Base-by-base conservation (phyloP, 2,329 filamentous ascomycete species). In the Ceratocystiopsis brevicomis region DNA sequence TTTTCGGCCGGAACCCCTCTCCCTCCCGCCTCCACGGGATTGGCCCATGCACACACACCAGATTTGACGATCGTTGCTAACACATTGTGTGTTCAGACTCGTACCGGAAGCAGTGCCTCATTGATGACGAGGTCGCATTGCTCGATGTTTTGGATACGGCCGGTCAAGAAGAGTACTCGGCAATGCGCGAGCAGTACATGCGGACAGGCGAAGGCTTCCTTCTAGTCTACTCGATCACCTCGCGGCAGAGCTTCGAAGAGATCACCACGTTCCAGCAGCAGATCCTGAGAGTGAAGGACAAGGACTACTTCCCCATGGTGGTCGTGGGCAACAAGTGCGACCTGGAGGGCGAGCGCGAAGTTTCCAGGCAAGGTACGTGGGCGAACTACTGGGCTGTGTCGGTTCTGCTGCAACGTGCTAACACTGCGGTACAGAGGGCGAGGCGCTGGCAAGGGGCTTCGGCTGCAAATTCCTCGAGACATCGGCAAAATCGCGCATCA, bases 101-200 rank as follows among this genome's bases (percentile, higher is more conserved):
- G 50, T 98, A 98, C 72, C 86, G 90, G 69, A 98, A 98, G 79
- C 90, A 96, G 73, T 96, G 90, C 62, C 80, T 94, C 54, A 93
- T 98, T 61, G 90, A 98, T 60, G 90, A 96, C 55, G 90, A 98
- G 66, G 86, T 95, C 53, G 90, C 90, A 42, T 75, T 98, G 48
- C 81, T 98, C 62, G 90, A 98, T 63, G 90, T 98, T 50, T 79
- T 96, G 60, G 90, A 98, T 64, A 98, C 90, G 44, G 90, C 90
- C 49, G 90, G 90, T 47, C 90, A 98, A 64, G 90, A 98, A 66
- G 90, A 98, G 67, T 98, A 96, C 69, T 94, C 87, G 45, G 90
- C 90, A 43, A 96, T 98, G 90, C 76, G 90, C 59, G 90, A 98
- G 69, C 90, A 96, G 67, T 98, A 96, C 73, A 98, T 98, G 88